A percentile compares a stretch with the other conserved stretches of the same genome.
Evolutionary conservation across 148 eudicot genomes (phyloP).

Genomic region (Heliamphora exappendiculata): DNA sequence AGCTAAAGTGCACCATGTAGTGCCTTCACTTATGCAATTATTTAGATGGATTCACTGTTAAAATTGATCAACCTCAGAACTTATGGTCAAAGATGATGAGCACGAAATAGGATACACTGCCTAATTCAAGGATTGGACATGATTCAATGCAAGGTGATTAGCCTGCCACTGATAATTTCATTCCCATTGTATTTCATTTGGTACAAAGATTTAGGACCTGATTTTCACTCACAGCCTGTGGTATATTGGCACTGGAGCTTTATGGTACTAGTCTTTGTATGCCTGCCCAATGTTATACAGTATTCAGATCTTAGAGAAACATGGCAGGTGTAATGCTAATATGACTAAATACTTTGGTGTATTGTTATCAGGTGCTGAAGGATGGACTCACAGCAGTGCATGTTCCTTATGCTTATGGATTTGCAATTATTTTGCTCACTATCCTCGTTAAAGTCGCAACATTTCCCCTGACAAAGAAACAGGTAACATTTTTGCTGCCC

Average conservation of each 20-base stretch:
- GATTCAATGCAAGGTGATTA: not conserved
- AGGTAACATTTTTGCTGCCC: constrained; percentile 33
- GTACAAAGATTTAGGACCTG: not conserved
- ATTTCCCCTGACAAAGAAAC: constrained; percentile 79
- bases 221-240: not conserved
- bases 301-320: constrained; percentile 1
- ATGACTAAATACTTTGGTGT: not conserved
- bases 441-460: constrained; percentile 68
- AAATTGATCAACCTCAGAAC: not conserved
- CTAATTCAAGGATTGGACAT: not conserved
- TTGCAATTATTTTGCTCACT: constrained; percentile 83
- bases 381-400: constrained; percentile 69
- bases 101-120: not conserved
- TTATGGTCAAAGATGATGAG: not conserved
- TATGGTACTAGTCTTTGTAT: not conserved
- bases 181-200: not conserved
- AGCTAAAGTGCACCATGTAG: not conserved
- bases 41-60: not conserved
- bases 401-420: constrained; percentile 79
- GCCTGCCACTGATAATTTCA: not conserved
- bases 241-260: not conserved
- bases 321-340: not conserved
- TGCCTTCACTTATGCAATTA: not conserved
- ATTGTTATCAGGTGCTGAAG: constrained; percentile 55
- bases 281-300: not conserved